Conservation (phyloP, 2,329 filamentous ascomycete species). For the Neurospora sp. region DNA sequence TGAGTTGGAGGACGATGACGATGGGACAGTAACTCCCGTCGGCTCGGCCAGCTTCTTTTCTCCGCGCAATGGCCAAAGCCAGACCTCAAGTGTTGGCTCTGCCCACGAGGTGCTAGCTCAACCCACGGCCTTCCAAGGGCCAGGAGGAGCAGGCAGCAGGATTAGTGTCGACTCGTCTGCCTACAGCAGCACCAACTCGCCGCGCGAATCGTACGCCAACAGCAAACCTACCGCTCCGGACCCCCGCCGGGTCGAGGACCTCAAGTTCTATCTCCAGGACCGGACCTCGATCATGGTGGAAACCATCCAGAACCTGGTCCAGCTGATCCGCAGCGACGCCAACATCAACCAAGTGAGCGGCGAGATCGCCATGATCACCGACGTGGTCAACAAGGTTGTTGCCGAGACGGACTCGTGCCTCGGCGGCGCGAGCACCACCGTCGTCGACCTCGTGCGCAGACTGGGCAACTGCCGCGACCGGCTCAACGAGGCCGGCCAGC, state of each 20-base stretch:
- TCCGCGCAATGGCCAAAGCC: conserved; percentile 32
- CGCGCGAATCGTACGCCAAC: conserved; percentile 44
- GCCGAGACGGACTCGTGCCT: conserved; percentile 48
- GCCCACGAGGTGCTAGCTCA: conserved; percentile 28
- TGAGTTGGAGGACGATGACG: conserved; percentile 71
- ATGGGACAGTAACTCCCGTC: conserved; percentile 53
- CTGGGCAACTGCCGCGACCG: conserved; percentile 55
- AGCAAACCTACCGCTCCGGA: conserved; percentile 28
- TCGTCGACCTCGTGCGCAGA: conserved; percentile 34
- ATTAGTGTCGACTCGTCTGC: conserved; percentile 61
- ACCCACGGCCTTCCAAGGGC: conserved; percentile 47
- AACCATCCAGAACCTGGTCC: conserved; percentile 72
- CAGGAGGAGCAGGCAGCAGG: conserved; percentile 29
- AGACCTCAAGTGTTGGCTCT: conserved; percentile 20
- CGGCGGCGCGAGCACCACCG: conserved; percentile 26
- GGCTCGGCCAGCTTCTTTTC: conserved; percentile 62
- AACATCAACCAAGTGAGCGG: conserved; percentile 53
- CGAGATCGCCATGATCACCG: conserved; percentile 62
- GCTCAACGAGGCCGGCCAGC: conserved; percentile 52
- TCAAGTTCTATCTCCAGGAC: conserved; percentile 69
- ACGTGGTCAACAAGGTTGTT: conserved; percentile 61
- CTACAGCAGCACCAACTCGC: conserved; percentile 64
- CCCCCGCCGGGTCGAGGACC: conserved; percentile 34
- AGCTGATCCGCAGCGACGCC: conserved; percentile 56
- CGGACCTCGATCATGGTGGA: conserved; percentile 71